Evolutionary conservation across 495 filamentous ascomycete species (phyloP).

Genomic region (Ramalina intermedia): DNA sequence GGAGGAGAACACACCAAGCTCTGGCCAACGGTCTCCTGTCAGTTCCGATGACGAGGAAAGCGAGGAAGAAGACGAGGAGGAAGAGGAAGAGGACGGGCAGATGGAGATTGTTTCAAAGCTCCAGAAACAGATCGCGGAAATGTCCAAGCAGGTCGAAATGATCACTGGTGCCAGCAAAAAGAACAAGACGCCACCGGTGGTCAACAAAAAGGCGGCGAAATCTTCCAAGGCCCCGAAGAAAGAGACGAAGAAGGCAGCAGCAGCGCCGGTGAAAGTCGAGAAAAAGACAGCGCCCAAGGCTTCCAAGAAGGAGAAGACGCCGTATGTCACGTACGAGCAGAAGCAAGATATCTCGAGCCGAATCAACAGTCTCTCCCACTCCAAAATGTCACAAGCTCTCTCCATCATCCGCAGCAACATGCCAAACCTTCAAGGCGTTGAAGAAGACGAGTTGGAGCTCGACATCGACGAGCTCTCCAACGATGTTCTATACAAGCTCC

Average conservation of each 20-base stretch:
- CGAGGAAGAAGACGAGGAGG: conserved; percentile 54
- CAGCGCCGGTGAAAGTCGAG: conserved; percentile 37
- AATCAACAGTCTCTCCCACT: conserved; percentile 58
- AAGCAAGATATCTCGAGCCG: conserved; percentile 76
- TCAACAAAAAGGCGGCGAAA: conserved; percentile 39
- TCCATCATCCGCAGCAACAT: conserved; percentile 82
- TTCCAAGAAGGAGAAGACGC: conserved; percentile 33
- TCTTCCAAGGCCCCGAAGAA: conserved; percentile 40
- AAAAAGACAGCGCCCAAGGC: conserved; percentile 29
- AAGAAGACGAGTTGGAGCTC: conserved; percentile 77
- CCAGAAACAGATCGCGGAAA: conserved; percentile 48
- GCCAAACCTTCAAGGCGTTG: conserved; percentile 57
- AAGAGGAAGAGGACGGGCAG: conserved; percentile 44
- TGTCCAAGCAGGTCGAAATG: conserved; percentile 39
- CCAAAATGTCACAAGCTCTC: conserved; percentile 64
- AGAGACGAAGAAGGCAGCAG: conserved; percentile 35
- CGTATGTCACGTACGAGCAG: conserved; percentile 53
- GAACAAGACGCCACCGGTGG: conserved; percentile 48
- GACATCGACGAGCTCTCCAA: conserved; percentile 76
- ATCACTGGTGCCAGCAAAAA: conserved; percentile 32
- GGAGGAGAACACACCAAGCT: conserved; percentile 50
- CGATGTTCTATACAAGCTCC: conserved; percentile 58
- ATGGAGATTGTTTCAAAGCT: conserved; percentile 49
- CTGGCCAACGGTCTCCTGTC: conserved; percentile 33
- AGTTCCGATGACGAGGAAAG: conserved; percentile 47